A percentile compares a stretch with the other conserved stretches of the same genome.
Evolutionary conservation across 371 early-diverging fungal species (phyloP).

Genomic region (Mucor lusitanicus): DNA sequence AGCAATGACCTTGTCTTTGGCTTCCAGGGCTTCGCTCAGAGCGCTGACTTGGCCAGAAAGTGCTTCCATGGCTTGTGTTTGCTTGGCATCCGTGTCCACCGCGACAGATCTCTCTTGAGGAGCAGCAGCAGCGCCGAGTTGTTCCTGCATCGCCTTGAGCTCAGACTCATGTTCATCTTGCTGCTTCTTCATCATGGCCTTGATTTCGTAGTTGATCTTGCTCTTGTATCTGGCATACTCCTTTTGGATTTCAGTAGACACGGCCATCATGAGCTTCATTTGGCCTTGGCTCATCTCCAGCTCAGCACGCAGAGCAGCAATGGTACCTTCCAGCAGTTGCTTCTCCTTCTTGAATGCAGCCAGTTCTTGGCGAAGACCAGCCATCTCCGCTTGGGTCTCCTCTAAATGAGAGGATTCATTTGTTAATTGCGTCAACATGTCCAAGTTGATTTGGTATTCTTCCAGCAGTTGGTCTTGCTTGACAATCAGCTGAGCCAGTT

Average conservation of each 20-base stretch:
- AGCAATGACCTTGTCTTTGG: conserved; percentile 6
- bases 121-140: background rate
- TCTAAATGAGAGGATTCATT: conserved; percentile 8
- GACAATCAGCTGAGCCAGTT: conserved; percentile 22
- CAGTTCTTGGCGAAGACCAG: conserved; percentile 21
- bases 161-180: conserved; percentile 13
- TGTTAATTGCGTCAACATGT: conserved; percentile 1
- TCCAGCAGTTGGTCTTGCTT: conserved; percentile 20
- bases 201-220: conserved; percentile 11
- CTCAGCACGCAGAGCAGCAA: conserved; percentile 23
- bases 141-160: conserved; percentile 14
- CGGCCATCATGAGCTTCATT: conserved; percentile 33
- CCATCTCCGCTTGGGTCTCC: conserved; percentile 11
- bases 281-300: conserved; percentile 32
- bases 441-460: conserved; percentile 19
- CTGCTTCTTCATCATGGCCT: conserved; percentile 1
- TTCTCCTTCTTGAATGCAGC: conserved; percentile 17
- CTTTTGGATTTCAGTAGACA: conserved; percentile 38
- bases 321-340: conserved; percentile 16
- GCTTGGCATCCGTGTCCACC: background rate
- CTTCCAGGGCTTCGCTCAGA: conserved; percentile 2
- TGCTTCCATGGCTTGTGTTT: background rate
- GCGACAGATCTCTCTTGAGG: background rate
- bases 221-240: conserved; percentile 24
- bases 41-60: background rate